Conservation (phyloP, 2,329 filamentous ascomycete genomes). For the Aspergillus pseudoterreus region DNA sequence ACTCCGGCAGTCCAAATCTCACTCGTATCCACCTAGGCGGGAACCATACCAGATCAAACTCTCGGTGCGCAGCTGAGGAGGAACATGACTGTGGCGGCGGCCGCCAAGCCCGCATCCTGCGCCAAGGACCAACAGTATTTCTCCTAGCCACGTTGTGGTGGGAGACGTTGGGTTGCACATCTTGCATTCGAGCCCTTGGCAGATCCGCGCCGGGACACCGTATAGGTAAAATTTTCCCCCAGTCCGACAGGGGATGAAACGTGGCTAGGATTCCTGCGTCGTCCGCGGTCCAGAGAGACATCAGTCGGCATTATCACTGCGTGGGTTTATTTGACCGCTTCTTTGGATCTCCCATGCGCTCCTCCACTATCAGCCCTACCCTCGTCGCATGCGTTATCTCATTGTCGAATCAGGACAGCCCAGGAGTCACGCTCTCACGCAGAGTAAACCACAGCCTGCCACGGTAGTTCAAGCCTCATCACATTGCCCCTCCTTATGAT, state of each 20-base stretch:
- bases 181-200: conserved; percentile 12
- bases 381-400: too few species aligned
- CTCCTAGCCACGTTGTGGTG: conserved; percentile 20
- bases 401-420: too few species aligned
- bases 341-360: not conserved
- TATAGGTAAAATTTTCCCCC: conserved; percentile 5
- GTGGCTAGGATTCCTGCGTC: not conserved
- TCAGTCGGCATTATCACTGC: too few species aligned
- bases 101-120: conserved; percentile 16
- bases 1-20: too few species aligned
- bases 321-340: not conserved
- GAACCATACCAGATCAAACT: conserved; percentile 19
- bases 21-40: conserved; percentile 12
- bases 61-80: conserved; percentile 6
- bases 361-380: too few species aligned
- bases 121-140: conserved; percentile 18
- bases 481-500: conserved; percentile 5
- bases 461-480: not conserved
- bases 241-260: not conserved
- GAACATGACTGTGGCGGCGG: conserved; percentile 9
- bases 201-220: not conserved
- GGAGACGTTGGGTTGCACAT: conserved; percentile 9
- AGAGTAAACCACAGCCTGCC: too few species aligned
- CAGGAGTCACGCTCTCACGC: too few species aligned
- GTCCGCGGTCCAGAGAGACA: not conserved